Conservation (phyloP, 441 rosid genomes). For the Gossypium lobatum region DNA sequence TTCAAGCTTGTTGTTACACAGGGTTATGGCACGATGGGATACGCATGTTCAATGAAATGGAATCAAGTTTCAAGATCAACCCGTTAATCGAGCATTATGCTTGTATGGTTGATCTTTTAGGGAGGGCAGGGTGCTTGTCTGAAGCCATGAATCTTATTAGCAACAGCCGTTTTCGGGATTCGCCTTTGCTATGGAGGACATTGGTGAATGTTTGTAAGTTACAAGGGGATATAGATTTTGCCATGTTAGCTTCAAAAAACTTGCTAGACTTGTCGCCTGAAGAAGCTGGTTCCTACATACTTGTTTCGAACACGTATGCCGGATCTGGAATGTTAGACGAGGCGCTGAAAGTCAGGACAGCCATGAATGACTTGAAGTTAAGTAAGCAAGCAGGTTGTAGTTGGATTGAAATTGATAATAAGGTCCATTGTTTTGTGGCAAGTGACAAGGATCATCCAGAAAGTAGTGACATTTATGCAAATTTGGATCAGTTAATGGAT, state of each 20-base stretch:
- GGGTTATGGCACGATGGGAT: conserved; percentile 22
- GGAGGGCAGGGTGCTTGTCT: conserved; percentile 9
- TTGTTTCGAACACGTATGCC: conserved; percentile 22
- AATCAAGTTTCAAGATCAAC: conserved; percentile 7
- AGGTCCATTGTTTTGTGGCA: conserved; percentile 22
- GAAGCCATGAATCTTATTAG: conserved; percentile 22
- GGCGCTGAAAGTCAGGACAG: conserved; percentile 20
- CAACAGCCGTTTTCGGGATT: conserved; percentile 13
- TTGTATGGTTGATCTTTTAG: conserved; percentile 23
- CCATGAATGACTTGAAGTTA: conserved; percentile 23
- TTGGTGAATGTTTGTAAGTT: conserved; percentile 20
- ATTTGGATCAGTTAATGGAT: conserved; percentile 21
- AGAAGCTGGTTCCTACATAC: conserved; percentile 24
- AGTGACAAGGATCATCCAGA: conserved; percentile 20
- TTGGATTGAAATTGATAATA: conserved; percentile 22
- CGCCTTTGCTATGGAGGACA: conserved; percentile 21
- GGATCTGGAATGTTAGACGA: conserved; percentile 19
- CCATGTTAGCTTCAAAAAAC: conserved; percentile 20
- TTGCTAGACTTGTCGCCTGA: conserved; percentile 23
- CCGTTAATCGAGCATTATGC: conserved; percentile 24
- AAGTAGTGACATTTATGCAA: conserved; percentile 28
- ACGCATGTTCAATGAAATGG: conserved; percentile 18
- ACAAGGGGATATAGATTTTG: conserved; percentile 2
- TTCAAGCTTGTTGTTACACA: conserved; percentile 24
- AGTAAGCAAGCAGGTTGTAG: conserved; percentile 24